A percentile compares a stretch with the other conserved stretches of the same genome.
These are phyloP conservation scores for Phycomyces nitens DNA, from an alignment of 192 early-diverging fungal species.

Conservation along the genomic window DNA sequence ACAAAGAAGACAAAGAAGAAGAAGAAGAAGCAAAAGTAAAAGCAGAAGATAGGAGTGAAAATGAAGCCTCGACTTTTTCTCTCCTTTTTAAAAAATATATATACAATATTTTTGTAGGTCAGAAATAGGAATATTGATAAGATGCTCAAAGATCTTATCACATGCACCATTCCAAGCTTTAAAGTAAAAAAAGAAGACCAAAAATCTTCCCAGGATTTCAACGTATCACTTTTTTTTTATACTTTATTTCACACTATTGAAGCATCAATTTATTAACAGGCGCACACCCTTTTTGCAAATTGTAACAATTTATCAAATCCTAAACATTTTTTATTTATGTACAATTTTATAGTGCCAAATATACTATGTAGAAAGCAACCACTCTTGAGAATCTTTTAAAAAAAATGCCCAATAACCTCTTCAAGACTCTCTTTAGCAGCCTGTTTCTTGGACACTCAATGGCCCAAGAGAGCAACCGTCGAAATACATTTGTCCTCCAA, in stretches of 20 bases:
- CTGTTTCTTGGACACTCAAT: constrained; percentile 10
- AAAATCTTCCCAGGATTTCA: not conserved
- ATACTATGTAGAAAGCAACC: too few species aligned
- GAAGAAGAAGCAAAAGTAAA: too few species aligned
- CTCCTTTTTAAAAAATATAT: not conserved
- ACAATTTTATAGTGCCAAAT: too few species aligned
- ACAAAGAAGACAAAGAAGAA: not conserved
- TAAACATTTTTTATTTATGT: too few species aligned
- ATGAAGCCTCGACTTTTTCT: not conserved
- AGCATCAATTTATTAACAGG: not conserved
- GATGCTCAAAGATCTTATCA: constrained; percentile 7
- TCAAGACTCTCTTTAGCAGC: too few species aligned
- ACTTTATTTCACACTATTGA: not conserved
- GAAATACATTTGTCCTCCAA: constrained; percentile 6
- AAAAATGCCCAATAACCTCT: too few species aligned
- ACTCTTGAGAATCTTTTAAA: too few species aligned
- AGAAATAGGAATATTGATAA: constrained; percentile 9
- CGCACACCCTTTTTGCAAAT: too few species aligned
- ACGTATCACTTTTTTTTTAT: not conserved
- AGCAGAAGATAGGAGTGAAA: not conserved
- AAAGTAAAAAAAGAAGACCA: not conserved
- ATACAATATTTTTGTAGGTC: not conserved
- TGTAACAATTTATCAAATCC: too few species aligned
- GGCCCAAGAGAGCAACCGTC: too few species aligned
- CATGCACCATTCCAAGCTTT: not conserved